A percentile compares a stretch with the other conserved stretches of the same genome.
phyloP scores from a whole-genome alignment of 495 filamentous ascomycete genomes.

The Penicillium bialowiezense region DNA sequence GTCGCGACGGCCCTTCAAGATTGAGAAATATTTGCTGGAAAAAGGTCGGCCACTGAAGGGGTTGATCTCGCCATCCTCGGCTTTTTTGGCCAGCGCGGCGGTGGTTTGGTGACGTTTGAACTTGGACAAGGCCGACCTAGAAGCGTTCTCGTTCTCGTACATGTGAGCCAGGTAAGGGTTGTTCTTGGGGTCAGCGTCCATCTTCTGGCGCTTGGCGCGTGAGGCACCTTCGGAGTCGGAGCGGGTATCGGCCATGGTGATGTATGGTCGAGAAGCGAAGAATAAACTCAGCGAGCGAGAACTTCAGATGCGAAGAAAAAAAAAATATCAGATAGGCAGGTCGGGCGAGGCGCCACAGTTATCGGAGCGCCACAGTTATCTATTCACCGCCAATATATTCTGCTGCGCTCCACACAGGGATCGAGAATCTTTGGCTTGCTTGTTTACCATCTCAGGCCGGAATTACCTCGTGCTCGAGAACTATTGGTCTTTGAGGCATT shows the following conservation, averaged over 20 bases:
- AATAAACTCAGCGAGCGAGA: constrained; percentile 3
- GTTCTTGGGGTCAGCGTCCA: constrained; percentile 50
- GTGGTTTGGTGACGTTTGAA: constrained; percentile 82
- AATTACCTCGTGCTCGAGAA: background rate
- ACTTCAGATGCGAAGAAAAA: constrained; percentile 20
- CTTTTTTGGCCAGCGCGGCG: constrained; percentile 64
- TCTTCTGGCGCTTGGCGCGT: constrained; percentile 50
- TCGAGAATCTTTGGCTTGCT: constrained; percentile 13
- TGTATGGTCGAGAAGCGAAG: constrained; percentile 17
- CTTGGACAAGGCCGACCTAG: constrained; percentile 52
- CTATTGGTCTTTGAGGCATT: background rate
- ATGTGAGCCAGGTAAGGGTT: constrained; percentile 94
- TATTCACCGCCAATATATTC: constrained; percentile 37
- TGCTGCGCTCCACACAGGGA: constrained; percentile 31
- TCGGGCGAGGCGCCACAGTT: constrained; percentile 30
- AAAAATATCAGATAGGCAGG: constrained; percentile 37
- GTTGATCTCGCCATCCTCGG: constrained; percentile 81
- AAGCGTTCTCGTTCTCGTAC: constrained; percentile 56
- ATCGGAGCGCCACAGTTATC: constrained; percentile 31
- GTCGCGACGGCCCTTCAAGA: constrained; percentile 76
- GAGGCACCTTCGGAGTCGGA: constrained; percentile 40
- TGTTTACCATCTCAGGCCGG: constrained; percentile 4
- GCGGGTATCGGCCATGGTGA: constrained; percentile 40
- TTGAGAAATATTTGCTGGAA: constrained; percentile 82
- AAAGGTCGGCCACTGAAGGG: constrained; percentile 76